phyloP scores from a whole-genome alignment of 495 filamentous ascomycete species.

The Elaphomyces granulatus region DNA sequence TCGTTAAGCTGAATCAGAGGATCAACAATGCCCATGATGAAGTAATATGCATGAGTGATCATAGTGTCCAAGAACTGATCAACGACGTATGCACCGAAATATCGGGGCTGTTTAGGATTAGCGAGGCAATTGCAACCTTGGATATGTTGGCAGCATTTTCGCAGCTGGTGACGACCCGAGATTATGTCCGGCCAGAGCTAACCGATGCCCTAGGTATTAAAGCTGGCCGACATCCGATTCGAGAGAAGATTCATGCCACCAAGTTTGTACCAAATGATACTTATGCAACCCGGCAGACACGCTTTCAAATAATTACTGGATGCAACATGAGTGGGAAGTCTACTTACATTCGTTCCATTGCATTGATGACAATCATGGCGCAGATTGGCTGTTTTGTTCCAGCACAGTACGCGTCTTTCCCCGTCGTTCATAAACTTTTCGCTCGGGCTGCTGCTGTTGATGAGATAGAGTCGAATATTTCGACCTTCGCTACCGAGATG shows the following conservation, averaged over 20 bases:
- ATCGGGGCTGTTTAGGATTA: constrained; percentile 56
- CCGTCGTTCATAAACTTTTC: constrained; percentile 71
- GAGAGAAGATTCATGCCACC: constrained; percentile 51
- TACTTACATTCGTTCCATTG: constrained; percentile 81
- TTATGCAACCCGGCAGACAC: constrained; percentile 58
- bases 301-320: constrained; percentile 89
- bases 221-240: constrained; percentile 68
- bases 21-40: constrained; percentile 69
- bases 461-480: constrained; percentile 78
- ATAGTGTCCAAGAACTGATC: constrained; percentile 54
- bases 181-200: constrained; percentile 71
- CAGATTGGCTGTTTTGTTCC: constrained; percentile 90
- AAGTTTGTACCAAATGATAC: constrained; percentile 81
- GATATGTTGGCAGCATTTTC: constrained; percentile 85
- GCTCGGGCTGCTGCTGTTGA: constrained; percentile 78
- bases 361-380: constrained; percentile 78
- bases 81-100: constrained; percentile 51
- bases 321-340: constrained; percentile 99
- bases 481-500: constrained; percentile 92
- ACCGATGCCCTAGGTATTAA: constrained; percentile 65
- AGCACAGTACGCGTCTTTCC: constrained; percentile 66
- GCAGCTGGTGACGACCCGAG: constrained; percentile 57
- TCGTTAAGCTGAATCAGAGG: constrained; percentile 62
- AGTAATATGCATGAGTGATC: constrained; percentile 59
- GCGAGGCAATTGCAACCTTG: constrained; percentile 75